These are phyloP conservation scores for Antitrichia curtipendula DNA, from an alignment of 225 moss, liverwort and hornwort species.

Conservation along the genomic window DNA sequence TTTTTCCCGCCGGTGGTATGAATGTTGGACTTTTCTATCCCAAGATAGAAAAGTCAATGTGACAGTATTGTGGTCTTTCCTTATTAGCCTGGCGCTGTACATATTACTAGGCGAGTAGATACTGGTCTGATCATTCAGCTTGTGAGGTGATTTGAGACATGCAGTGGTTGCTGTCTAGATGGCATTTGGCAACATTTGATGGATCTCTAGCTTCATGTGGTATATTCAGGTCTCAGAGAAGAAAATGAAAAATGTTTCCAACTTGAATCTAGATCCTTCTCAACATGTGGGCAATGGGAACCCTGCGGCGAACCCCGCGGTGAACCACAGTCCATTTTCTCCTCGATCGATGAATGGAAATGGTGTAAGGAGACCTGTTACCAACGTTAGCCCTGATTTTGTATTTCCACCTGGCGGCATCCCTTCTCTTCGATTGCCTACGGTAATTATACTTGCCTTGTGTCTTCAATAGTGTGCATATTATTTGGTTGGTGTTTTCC, in stretches of 20 bases:
- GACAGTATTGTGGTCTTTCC: background rate
- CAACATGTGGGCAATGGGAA: conserved; percentile 63
- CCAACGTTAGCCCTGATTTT: conserved; percentile 53
- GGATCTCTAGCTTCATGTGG: conserved; percentile 18
- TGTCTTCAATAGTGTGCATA: background rate
- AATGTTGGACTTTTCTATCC: background rate
- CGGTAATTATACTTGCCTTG: background rate
- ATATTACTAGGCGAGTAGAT: background rate
- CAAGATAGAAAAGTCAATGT: background rate
- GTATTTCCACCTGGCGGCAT: conserved; percentile 72
- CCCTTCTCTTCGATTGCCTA: conserved; percentile 67
- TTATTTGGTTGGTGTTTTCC: background rate
- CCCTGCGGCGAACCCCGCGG: conserved; percentile 47
- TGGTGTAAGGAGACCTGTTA: conserved; percentile 38
- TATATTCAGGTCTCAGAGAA: conserved; percentile 86
- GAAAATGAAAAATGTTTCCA: conserved; percentile 88
- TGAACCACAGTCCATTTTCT: conserved; percentile 36
- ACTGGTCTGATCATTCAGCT: background rate
- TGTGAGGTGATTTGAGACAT: conserved; percentile 9
- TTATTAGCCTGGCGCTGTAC: background rate
- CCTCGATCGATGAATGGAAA: conserved; percentile 44
- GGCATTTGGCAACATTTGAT: conserved; percentile 16
- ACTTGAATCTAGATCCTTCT: conserved; percentile 77
- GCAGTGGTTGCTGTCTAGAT: conserved; percentile 6
- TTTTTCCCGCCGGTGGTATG: background rate